Conservation (phyloP, 2,329 filamentous ascomycete genomes). For the Cercospora zeae-maydis region DNA sequence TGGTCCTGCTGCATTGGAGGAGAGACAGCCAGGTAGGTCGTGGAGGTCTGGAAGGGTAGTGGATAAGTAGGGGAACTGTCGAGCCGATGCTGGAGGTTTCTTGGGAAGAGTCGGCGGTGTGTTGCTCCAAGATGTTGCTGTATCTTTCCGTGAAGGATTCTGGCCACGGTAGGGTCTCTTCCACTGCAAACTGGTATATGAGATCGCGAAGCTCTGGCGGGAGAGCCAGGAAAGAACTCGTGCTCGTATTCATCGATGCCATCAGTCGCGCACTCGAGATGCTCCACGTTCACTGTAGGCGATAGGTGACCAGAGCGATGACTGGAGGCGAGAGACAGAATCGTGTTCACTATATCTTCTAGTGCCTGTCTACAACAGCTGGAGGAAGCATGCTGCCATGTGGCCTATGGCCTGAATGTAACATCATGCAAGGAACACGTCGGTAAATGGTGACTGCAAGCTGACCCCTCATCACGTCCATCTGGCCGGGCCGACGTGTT, state of each 20-base stretch:
- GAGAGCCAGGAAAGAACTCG: conserved; percentile 1
- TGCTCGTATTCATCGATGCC: neutral
- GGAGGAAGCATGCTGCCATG: neutral
- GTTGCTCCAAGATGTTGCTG: neutral
- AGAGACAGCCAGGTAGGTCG: conserved; percentile 7
- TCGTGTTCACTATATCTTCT: neutral
- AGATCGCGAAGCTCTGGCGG: conserved; percentile 13
- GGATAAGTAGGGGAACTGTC: neutral
- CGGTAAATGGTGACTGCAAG: neutral
- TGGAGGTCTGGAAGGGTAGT: neutral
- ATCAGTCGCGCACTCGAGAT: neutral
- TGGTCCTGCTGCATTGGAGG: neutral
- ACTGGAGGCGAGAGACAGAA: neutral
- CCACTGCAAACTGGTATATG: conserved; percentile 1
- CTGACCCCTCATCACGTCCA: neutral
- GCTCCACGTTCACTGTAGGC: neutral
- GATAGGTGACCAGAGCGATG: neutral
- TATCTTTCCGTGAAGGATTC: neutral
- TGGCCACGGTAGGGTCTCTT: neutral
- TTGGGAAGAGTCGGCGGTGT: neutral
- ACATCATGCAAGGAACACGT: neutral
- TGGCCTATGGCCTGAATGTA: neutral
- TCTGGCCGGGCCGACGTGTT: neutral
- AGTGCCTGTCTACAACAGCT: neutral
- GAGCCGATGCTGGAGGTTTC: neutral